A percentile compares a stretch with the other conserved stretches of the same genome.
phyloP scores from a whole-genome alignment of 352 stramenopile species.

The Phytophthora pini region DNA sequence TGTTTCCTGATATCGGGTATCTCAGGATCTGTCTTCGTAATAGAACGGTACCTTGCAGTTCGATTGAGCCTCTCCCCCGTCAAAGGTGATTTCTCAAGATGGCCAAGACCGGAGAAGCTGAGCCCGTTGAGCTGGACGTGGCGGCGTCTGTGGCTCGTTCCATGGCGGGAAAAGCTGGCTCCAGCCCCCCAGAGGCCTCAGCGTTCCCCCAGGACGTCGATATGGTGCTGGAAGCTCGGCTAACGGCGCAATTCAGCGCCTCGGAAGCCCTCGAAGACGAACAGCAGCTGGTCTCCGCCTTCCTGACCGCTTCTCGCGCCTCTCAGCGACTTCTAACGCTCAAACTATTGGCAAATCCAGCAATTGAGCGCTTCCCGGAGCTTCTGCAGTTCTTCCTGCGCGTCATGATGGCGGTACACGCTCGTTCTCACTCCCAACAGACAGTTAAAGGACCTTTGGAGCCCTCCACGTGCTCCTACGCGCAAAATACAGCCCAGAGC shows the following conservation, averaged over 20 bases:
- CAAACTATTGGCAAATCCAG: conserved; percentile 26
- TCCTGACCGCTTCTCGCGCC: conserved; percentile 40
- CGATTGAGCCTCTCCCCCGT: conserved; percentile 10
- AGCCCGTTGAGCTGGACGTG: conserved; percentile 28
- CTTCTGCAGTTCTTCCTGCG: conserved; percentile 76
- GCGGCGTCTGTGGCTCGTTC: conserved; percentile 16
- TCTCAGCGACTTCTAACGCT: conserved; percentile 55
- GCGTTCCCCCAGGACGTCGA: conserved; percentile 7
- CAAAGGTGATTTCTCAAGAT: conserved; percentile 35
- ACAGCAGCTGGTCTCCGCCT: conserved; percentile 43
- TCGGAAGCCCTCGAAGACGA: conserved; percentile 10
- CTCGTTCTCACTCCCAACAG: conserved; percentile 25
- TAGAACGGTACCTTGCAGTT: conserved; percentile 5
- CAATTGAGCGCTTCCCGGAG: conserved; percentile 41
- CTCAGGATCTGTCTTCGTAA: neutral
- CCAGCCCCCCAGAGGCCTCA: neutral
- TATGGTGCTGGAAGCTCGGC: conserved; percentile 50
- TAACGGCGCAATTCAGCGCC: conserved; percentile 50
- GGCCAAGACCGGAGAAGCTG: conserved; percentile 37
- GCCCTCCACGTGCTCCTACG: conserved; percentile 24
- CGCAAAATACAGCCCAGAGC: conserved; percentile 37
- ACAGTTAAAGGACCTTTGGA: neutral
- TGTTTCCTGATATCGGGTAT: conserved; percentile 4
- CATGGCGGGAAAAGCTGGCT: neutral
- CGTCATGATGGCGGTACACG: conserved; percentile 63